Base-by-base conservation (phyloP, 768 basidiomycete species). In the Butyriboletus loyo region DNA sequence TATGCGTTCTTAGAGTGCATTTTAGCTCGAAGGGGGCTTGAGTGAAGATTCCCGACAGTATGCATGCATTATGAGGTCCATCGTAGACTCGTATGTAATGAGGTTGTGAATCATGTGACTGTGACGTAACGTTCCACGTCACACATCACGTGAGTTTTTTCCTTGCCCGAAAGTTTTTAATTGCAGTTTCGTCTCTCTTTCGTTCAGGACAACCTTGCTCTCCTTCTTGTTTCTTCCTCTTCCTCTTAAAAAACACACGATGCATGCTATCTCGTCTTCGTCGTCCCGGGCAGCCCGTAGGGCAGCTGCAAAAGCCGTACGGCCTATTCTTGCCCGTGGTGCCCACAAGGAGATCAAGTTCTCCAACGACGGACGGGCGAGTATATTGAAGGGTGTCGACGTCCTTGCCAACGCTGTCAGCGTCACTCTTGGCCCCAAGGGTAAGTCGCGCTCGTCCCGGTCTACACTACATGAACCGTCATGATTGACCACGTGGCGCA, bases 261-360 rank as follows among this genome's bases (percentile, higher is more conserved):
- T 90, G 89, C 86, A 90, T 73, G 82, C 83, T 66, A 75, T 90
- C 68, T 84, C 86, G 50, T 66, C 71, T 39, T 75, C 81, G 49
- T 87, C 89, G 27, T 79, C 86, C 14, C 73, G 80, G 63, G 80
- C 84, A 61, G 77, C 86, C 65, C 87, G 86, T 58, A 83, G 85
- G 63, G 83, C 79, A 46, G 84, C 84, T 31, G 72, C 77, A 41
- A 82, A 81, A 65, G 77, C 79, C 24, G 70, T 75, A 13, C 78
- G 78, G 65, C 80, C 84, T 53, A 59, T 78, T 11, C 63, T 84
- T n/a, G 71, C 73, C 35, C 85, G 91, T 52, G 85, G 87, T 54
- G 88, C 84, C 17, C 91, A 95, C 82, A 97, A 97, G 82, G 94
- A 97, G 71, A 90, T 98, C 71, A 87, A 89, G 75, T 98, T 98